phyloP scores from a whole-genome alignment of 805 yeast species.

The Starmerella scarabaei region DNA sequence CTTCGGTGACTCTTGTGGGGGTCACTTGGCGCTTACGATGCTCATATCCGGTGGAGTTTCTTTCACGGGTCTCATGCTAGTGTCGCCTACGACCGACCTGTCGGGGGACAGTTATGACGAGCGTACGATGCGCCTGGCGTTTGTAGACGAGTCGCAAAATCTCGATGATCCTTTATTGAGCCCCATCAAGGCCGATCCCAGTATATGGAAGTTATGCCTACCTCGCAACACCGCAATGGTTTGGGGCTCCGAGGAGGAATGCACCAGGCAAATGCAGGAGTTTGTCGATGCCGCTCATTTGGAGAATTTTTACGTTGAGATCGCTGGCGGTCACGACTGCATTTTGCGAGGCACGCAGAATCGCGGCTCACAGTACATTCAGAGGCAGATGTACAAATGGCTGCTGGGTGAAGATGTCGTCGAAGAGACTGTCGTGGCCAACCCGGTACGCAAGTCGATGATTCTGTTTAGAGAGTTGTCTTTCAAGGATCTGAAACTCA shows the following conservation, averaged over 20 bases:
- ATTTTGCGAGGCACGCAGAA: constrained; percentile 15
- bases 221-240: constrained; percentile 15
- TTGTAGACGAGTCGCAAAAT: constrained; percentile 5
- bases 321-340: constrained; percentile 21
- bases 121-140: constrained; percentile 11
- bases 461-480: no score
- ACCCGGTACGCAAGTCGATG: no score
- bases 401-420: neutral
- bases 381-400: constrained; percentile 5
- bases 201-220: constrained; percentile 12
- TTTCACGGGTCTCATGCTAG: constrained; percentile 10
- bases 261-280: constrained; percentile 10
- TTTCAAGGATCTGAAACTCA: no score
- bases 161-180: constrained; percentile 13
- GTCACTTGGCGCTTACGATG: constrained; percentile 21
- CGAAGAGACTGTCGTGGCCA: no score
- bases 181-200: constrained; percentile 11
- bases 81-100: constrained; percentile 19
- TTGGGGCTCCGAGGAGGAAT: constrained; percentile 20
- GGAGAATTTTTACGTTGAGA: constrained; percentile 14
- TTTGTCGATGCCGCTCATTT: constrained; percentile 11
- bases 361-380: constrained; percentile 12
- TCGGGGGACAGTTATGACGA: constrained; percentile 7
- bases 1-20: constrained; percentile 29
- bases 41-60: constrained; percentile 4